A percentile compares a stretch with the other conserved stretches of the same genome.
These are phyloP conservation scores for Euphorbia tirucalli DNA, from an alignment of 345 rosid species.

Conservation along the genomic window DNA sequence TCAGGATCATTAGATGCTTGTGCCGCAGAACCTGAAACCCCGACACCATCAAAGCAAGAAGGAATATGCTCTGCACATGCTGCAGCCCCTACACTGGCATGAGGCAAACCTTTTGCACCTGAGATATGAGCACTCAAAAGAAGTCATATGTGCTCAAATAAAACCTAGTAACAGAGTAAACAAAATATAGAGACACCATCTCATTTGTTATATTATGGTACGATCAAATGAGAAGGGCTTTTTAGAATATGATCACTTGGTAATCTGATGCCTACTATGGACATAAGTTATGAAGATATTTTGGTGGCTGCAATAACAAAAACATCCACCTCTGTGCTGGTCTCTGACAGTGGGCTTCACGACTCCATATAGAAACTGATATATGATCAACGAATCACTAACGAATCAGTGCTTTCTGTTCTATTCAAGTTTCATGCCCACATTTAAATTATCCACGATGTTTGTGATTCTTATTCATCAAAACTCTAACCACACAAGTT, in stretches of 20 bases:
- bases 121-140: slow-evolving; percentile 38
- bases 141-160: not conserved
- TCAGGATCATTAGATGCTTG: slow-evolving; percentile 67
- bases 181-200: not conserved
- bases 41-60: slow-evolving; percentile 42
- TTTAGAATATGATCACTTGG: not conserved
- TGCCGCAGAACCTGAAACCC: slow-evolving; percentile 50
- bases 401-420: not conserved
- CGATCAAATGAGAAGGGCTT: not conserved
- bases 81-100: slow-evolving; percentile 34
- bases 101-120: slow-evolving; percentile 39
- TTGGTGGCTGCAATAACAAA: not conserved
- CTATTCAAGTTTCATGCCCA: not conserved
- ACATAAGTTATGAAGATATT: not conserved
- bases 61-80: slow-evolving; percentile 42
- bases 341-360: not conserved
- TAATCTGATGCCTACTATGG: not conserved
- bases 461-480: not conserved
- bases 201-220: not conserved
- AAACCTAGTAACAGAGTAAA: not conserved
- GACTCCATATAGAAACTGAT: not conserved
- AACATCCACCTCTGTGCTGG: not conserved
- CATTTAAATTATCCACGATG: not conserved
- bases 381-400: not conserved
- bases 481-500: not conserved